Base-by-base conservation (phyloP, 2,329 filamentous ascomycete genomes). In the Penicillium sp. region DNA sequence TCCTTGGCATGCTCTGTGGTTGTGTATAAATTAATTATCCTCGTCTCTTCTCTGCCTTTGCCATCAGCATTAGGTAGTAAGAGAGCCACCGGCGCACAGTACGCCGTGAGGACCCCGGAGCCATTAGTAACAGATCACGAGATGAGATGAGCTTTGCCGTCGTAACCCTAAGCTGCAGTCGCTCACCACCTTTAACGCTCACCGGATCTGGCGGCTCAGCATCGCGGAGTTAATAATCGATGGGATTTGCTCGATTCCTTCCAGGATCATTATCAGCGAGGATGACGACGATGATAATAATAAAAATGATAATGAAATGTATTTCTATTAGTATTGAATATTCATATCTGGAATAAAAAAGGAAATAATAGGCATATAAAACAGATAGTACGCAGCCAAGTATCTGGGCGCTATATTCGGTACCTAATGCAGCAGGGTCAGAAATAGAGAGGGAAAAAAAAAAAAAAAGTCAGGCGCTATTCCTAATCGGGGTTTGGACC, bases 401-500 rank as follows among this genome's bases (percentile, higher is more conserved):
- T 8, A 28, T 28, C 26, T 28, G 4, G 26, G 4, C 26, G n/a
- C n/a, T n/a, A n/a, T n/a, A n/a, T n/a, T n/a, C n/a, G n/a, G n/a
- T n/a, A n/a, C n/a, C n/a, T 42, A 42, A 6, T 42, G 5, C 38
- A 14, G 38, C 38, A 5, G 38, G 18, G 18, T 3, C 20, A n/a
- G 30, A 21, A 23, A 24, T 26, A 38, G 30, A 38, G 18, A 5
- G 30, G 26, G 30, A 21, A n/a, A 35, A 24, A 38, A 35, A 46
- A 47, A 18, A 54, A 43, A 42, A 52, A 48, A 14, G 20, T 26
- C 21, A 18, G 18, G 55, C 58, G 47, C 57, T 59, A 50, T 47
- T 55, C 59, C 59, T 51, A 50, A 47, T 56, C 40, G 23, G 33
- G 52, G 16, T 40, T 28, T 45, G 64, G 67, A 67, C 67, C 64